Conservation (phyloP, 176 grass and related monocot genomes). For the Ampelocalamus luodianensis region DNA sequence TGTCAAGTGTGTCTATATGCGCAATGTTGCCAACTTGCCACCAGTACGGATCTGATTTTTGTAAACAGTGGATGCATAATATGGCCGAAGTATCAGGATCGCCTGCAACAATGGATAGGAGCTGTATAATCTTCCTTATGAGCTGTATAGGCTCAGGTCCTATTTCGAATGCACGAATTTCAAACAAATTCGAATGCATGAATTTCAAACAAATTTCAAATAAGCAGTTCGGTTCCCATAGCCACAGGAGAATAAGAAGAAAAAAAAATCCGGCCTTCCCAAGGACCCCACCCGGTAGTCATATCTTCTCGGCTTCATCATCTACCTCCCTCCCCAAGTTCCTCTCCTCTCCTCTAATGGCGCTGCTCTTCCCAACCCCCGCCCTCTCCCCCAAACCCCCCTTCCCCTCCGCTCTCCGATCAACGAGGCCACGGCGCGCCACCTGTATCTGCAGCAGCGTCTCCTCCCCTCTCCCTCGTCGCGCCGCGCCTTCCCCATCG, state of each 20-base stretch:
- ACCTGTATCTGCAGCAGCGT: background rate
- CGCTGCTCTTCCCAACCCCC: slow-evolving; percentile 39
- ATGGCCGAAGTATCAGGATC: background rate
- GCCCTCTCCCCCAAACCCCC: slow-evolving; percentile 14
- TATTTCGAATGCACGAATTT: too few species aligned
- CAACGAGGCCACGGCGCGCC: background rate
- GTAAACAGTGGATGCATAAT: background rate
- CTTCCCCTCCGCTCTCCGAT: slow-evolving; percentile 17
- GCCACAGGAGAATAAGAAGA: too few species aligned
- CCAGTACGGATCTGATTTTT: background rate
- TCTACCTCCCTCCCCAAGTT: background rate
- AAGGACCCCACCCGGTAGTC: too few species aligned
- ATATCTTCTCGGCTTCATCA: background rate
- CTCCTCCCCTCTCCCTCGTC: background rate
- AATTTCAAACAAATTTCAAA: too few species aligned
- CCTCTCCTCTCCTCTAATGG: slow-evolving; percentile 34
- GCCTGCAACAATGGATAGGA: background rate
- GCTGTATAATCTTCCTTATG: background rate
- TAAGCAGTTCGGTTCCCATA: too few species aligned
- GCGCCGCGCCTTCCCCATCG: background rate
- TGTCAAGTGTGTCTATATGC: background rate
- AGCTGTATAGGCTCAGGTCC: too few species aligned
- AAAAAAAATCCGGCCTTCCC: too few species aligned
- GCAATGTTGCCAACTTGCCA: background rate
- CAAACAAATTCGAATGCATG: too few species aligned